Evolutionary conservation across 306 rosid genomes (phyloP).

Genomic region (Quercus dentata): DNA sequence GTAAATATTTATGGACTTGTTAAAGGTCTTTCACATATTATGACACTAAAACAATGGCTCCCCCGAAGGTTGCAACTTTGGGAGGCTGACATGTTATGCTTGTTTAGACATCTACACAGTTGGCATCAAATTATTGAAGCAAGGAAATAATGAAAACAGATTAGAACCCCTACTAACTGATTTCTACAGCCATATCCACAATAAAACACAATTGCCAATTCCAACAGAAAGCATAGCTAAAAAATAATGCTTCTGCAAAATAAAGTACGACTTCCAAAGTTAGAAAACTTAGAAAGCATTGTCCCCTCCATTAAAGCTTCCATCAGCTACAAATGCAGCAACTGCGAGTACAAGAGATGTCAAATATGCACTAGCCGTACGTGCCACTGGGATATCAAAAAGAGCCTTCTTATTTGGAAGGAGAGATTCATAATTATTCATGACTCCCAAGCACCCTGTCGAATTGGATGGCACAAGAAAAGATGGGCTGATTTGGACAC

Average conservation of each 20-base stretch:
- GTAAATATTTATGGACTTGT: not conserved
- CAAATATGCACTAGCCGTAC: constrained; percentile 82
- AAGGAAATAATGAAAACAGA: not conserved
- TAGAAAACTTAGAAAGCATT: constrained; percentile 70
- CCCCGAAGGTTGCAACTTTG: not conserved
- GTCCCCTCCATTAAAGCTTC: constrained; percentile 92
- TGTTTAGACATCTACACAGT: not conserved
- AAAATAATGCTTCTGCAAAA: not conserved
- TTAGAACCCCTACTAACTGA: not conserved
- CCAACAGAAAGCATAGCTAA: not conserved
- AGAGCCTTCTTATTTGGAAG: constrained; percentile 85
- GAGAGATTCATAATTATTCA: constrained; percentile 85
- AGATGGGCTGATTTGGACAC: constrained; percentile 92
- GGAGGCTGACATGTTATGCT: not conserved
- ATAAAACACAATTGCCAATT: not conserved
- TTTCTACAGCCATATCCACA: not conserved
- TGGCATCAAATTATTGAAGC: not conserved
- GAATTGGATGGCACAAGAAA: constrained; percentile 90
- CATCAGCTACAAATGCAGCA: constrained; percentile 83
- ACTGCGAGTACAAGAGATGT: constrained; percentile 75
- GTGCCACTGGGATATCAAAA: constrained; percentile 86
- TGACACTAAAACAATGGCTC: not conserved
- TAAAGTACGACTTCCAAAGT: not conserved
- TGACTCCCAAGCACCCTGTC: constrained; percentile 95
- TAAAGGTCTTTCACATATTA: not conserved